Evolutionary conservation across 2,329 filamentous ascomycete genomes (phyloP).

Genomic region (Talaromyces marneffei): DNA sequence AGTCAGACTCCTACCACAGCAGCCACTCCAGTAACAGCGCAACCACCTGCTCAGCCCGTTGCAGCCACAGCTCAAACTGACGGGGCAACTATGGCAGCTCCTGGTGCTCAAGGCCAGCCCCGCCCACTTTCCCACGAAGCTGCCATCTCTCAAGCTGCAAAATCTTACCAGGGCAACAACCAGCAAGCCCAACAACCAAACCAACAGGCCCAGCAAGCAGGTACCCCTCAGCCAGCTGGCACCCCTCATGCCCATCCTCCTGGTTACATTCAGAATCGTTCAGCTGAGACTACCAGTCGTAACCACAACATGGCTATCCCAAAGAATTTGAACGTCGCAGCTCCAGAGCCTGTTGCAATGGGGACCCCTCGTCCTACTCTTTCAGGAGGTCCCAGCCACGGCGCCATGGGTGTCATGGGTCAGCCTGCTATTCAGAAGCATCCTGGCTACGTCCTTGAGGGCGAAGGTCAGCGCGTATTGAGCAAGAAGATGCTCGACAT

Average conservation of each 20-base stretch:
- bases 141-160: slow-evolving; percentile 42
- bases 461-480: slow-evolving; percentile 86
- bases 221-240: slow-evolving; percentile 26
- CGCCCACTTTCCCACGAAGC: slow-evolving; percentile 42
- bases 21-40: slow-evolving; percentile 3
- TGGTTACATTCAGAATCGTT: slow-evolving; percentile 38
- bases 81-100: slow-evolving; percentile 15
- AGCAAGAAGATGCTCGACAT: slow-evolving; percentile 98
- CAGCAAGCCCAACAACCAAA: slow-evolving; percentile 20
- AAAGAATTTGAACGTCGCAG: slow-evolving; percentile 67
- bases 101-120: slow-evolving; percentile 32
- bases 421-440: slow-evolving; percentile 80
- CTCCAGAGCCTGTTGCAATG: slow-evolving; percentile 70
- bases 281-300: slow-evolving; percentile 35
- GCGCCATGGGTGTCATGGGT: slow-evolving; percentile 73
- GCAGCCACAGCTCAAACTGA: slow-evolving; percentile 5
- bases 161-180: slow-evolving; percentile 35
- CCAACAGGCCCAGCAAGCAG: slow-evolving; percentile 7
- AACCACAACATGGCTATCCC: slow-evolving; percentile 72
- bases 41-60: neutral
- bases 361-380: slow-evolving; percentile 71
- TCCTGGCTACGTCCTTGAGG: slow-evolving; percentile 79
- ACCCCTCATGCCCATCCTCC: slow-evolving; percentile 38
- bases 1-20: slow-evolving; percentile 10
- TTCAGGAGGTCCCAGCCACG: slow-evolving; percentile 67